Evolutionary conservation across 2,329 filamentous ascomycete species (phyloP).

Genomic region (Exophiala spinifera): DNA sequence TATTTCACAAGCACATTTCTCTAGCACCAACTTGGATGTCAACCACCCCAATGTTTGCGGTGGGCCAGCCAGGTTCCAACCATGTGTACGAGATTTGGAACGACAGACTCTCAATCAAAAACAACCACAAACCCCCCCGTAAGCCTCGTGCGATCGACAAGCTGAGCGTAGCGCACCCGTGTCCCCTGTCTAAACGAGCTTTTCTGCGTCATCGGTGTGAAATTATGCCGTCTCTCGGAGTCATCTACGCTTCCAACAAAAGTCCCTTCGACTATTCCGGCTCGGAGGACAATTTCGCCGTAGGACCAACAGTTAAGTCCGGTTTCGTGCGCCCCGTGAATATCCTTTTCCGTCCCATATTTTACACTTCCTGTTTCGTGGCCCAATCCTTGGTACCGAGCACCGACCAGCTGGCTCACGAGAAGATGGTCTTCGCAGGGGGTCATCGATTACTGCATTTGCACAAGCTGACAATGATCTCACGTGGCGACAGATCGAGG

Average conservation of each 20-base stretch:
- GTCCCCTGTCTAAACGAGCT: background rate
- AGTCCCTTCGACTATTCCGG: background rate
- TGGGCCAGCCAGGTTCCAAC: background rate
- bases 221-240: background rate
- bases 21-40: no score
- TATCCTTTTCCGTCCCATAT: no score
- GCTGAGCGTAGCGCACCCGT: background rate
- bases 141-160: slow-evolving; percentile 10
- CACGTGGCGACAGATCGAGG: no score
- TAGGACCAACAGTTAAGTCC: background rate
- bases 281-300: background rate
- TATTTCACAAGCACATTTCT: background rate
- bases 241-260: background rate
- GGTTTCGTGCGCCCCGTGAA: background rate
- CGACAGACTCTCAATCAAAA: background rate
- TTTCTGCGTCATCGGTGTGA: slow-evolving; percentile 1
- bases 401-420: no score
- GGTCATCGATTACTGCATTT: no score
- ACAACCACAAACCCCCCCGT: background rate
- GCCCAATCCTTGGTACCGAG: no score
- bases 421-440: no score
- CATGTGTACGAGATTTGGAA: background rate
- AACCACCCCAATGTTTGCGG: no score
- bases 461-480: no score
- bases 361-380: background rate